phyloP scores from a whole-genome alignment of 768 basidiomycete species.

The Trametes cingulata region DNA sequence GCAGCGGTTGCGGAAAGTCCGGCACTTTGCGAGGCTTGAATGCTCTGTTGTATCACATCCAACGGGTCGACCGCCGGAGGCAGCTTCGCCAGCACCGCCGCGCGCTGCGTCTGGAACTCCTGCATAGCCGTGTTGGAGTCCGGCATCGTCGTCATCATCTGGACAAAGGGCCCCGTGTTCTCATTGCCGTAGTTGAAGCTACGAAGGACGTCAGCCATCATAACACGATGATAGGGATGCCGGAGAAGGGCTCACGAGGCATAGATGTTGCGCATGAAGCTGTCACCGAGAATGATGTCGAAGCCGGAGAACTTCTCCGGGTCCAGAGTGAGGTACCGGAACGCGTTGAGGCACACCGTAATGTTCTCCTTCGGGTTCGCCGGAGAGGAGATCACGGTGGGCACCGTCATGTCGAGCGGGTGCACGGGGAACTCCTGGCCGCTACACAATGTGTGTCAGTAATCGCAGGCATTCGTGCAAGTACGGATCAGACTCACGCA shows the following conservation, averaged over 20 bases:
- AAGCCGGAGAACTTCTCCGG: slow-evolving; percentile 17
- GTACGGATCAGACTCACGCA: slow-evolving; percentile 19
- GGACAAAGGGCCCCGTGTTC: slow-evolving; percentile 34
- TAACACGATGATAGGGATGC: too few species aligned
- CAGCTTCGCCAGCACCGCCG: slow-evolving; percentile 12
- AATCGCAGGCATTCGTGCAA: neutral
- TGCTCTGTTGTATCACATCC: neutral
- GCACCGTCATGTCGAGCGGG: slow-evolving; percentile 34
- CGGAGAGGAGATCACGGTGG: slow-evolving; percentile 25
- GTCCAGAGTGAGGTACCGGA: slow-evolving; percentile 26
- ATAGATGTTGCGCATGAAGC: slow-evolving; percentile 39
- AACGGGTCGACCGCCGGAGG: neutral
- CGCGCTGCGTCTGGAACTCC: slow-evolving; percentile 31
- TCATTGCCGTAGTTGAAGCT: slow-evolving; percentile 31
- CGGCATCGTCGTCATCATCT: slow-evolving; percentile 31
- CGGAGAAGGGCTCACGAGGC: slow-evolving; percentile 25
- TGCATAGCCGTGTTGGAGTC: slow-evolving; percentile 15
- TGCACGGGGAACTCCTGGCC: slow-evolving; percentile 33
- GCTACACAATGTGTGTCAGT: slow-evolving; percentile 36
- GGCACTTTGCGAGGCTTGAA: too few species aligned
- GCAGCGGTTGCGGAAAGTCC: too few species aligned
- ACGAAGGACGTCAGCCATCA: neutral
- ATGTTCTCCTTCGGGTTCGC: slow-evolving; percentile 12
- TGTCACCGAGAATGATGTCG: slow-evolving; percentile 37
- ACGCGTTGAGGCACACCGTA: slow-evolving; percentile 34